These are phyloP conservation scores for Bryum argenteum DNA, from an alignment of 225 moss, liverwort and hornwort genomes.

Conservation along the genomic window DNA sequence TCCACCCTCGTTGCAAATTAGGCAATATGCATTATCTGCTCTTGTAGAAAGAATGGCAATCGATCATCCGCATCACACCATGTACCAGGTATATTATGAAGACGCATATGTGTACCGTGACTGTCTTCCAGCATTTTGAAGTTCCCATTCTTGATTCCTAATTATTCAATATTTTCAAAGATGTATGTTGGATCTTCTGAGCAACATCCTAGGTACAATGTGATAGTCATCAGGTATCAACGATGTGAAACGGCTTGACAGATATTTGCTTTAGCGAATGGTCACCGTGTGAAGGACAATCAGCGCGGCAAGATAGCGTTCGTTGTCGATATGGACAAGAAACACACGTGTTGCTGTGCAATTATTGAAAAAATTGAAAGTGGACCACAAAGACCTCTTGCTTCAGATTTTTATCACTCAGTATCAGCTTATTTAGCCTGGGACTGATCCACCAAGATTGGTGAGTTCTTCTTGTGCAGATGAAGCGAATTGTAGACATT, in stretches of 20 bases:
- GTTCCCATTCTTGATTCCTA: neutral
- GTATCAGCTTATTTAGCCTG: conserved; percentile 18
- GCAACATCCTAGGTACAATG: neutral
- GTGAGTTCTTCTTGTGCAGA: conserved; percentile 45
- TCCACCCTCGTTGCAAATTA: conserved; percentile 28
- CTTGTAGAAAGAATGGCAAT: conserved; percentile 88
- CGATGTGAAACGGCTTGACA: conserved; percentile 34
- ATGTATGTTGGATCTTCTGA: conserved; percentile 11
- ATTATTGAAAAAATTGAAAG: conserved; percentile 61
- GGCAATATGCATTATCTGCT: conserved; percentile 70
- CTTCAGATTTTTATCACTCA: conserved; percentile 52
- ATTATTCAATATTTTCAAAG: conserved; percentile 12
- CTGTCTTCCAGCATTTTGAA: conserved; percentile 3
- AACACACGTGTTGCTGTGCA: conserved; percentile 85
- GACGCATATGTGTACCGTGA: conserved; percentile 1
- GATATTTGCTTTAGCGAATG: conserved; percentile 94
- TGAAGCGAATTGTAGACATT: conserved; percentile 91
- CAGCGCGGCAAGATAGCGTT: conserved; percentile 93
- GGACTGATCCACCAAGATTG: neutral
- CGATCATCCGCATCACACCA: conserved; percentile 95
- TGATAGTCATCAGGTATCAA: neutral
- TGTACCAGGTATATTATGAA: conserved; percentile 76
- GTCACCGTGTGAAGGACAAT: conserved; percentile 97
- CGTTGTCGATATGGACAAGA: conserved; percentile 95
- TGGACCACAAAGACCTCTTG: conserved; percentile 62